phyloP scores from a whole-genome alignment of 768 basidiomycete genomes.

The Leccinum obscurum region DNA sequence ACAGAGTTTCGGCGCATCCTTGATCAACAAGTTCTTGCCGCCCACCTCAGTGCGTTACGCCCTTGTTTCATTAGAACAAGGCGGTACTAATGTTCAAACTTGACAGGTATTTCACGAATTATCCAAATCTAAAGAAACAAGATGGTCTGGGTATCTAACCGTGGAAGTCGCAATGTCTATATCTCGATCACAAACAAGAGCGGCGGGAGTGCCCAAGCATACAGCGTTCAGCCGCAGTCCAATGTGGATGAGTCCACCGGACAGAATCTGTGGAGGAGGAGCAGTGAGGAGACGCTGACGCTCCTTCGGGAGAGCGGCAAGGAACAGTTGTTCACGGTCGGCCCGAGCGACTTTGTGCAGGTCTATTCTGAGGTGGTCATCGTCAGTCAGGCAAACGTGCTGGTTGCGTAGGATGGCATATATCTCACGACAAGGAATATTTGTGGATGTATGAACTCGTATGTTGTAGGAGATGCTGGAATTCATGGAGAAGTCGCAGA shows the following conservation, averaged over 20 bases:
- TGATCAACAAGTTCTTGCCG: neutral
- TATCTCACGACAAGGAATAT: neutral
- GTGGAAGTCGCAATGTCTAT: neutral
- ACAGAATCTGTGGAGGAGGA: conserved; percentile 12
- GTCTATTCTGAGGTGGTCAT: conserved; percentile 14
- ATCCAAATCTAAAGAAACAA: neutral
- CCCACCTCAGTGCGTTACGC: neutral
- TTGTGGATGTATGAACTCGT: too few relatives aligned
- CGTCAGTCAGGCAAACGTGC: conserved; percentile 11
- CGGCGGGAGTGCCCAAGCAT: neutral
- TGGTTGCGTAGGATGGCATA: neutral
- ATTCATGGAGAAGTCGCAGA: too few relatives aligned
- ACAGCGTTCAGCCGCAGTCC: neutral
- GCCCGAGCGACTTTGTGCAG: conserved; percentile 15
- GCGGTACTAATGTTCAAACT: neutral
- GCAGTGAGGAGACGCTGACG: conserved; percentile 9
- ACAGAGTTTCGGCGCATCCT: neutral
- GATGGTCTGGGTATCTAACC: conserved; percentile 22
- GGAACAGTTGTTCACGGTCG: conserved; percentile 7
- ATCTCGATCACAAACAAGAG: conserved; percentile 10
- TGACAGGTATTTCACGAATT: neutral
- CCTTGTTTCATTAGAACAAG: neutral
- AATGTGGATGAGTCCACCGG: neutral
- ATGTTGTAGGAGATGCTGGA: neutral
- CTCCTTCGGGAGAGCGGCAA: conserved; percentile 7